These are phyloP conservation scores for Thelonectria rubi DNA, from an alignment of 2,329 filamentous ascomycete species.

Conservation along the genomic window DNA sequence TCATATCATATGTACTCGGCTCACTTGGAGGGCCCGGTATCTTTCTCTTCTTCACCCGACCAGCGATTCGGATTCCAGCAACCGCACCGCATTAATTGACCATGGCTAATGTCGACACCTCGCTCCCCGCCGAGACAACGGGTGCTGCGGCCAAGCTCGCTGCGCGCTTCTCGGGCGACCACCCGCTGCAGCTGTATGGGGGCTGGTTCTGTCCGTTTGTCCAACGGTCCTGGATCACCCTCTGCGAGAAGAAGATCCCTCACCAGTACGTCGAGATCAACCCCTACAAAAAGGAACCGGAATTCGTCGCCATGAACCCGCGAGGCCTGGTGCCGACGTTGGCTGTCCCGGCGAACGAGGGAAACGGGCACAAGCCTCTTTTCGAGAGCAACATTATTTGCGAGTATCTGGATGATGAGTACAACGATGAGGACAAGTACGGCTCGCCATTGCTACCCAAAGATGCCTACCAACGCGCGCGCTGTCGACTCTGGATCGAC, in stretches of 20 bases:
- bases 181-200: slow-evolving; percentile 72
- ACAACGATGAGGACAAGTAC: slow-evolving; percentile 54
- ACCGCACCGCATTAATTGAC: background rate
- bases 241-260: slow-evolving; percentile 76
- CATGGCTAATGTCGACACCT: slow-evolving; percentile 60
- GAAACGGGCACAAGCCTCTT: slow-evolving; percentile 62
- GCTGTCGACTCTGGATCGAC: slow-evolving; percentile 77
- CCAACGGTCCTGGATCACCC: slow-evolving; percentile 76
- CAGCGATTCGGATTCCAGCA: background rate
- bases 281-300: slow-evolving; percentile 76
- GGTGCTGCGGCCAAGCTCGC: slow-evolving; percentile 61
- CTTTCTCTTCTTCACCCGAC: background rate
- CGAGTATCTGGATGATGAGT: slow-evolving; percentile 81
- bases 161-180: slow-evolving; percentile 54
- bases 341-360: slow-evolving; percentile 52
- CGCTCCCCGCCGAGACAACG: slow-evolving; percentile 56
- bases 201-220: slow-evolving; percentile 80
- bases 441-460: slow-evolving; percentile 64
- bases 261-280: slow-evolving; percentile 84
- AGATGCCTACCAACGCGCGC: slow-evolving; percentile 71
- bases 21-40: background rate
- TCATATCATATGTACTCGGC: background rate
- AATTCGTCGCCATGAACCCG: slow-evolving; percentile 76
- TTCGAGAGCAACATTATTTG: slow-evolving; percentile 78
- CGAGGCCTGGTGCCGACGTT: slow-evolving; percentile 80